A percentile compares a stretch with the other conserved stretches of the same genome.
Evolutionary conservation across 2,329 filamentous ascomycete species (phyloP).

Genomic region (Reticulascus tulasneorum): DNA sequence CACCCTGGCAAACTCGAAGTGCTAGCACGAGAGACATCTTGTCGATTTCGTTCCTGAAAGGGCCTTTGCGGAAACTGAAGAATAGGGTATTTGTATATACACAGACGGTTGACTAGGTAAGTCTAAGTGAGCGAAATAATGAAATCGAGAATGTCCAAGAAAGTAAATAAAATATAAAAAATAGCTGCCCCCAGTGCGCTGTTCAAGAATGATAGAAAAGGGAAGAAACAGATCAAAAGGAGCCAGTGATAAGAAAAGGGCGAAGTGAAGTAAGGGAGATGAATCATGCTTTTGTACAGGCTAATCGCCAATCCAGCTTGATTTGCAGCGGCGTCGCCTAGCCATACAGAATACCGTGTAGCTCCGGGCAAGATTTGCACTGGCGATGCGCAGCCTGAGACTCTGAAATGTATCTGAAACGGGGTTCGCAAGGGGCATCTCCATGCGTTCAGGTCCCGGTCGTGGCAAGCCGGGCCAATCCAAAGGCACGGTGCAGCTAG

Average conservation of each 20-base stretch:
- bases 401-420: constrained; percentile 33
- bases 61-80: too few species aligned
- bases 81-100: constrained; percentile 1
- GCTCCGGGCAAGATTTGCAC: constrained; percentile 5
- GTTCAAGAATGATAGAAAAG: constrained; percentile 6
- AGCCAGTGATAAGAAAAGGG: constrained; percentile 10
- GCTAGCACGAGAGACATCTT: constrained; percentile 39
- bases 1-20: constrained; percentile 41
- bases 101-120: neutral
- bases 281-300: constrained; percentile 12
- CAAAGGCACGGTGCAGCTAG: constrained; percentile 5
- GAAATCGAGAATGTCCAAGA: constrained; percentile 1
- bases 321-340: too few species aligned
- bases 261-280: constrained; percentile 13
- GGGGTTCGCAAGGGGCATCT: constrained; percentile 21
- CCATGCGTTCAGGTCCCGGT: constrained; percentile 21
- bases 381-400: constrained; percentile 17
- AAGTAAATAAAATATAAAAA: neutral
- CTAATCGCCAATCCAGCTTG: constrained; percentile 11
- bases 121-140: neutral
- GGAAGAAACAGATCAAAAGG: constrained; percentile 5
- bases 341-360: constrained; percentile 11
- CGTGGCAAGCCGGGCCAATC: constrained; percentile 15
- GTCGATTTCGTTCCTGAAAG: constrained; percentile 13
- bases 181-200: constrained; percentile 14